phyloP scores from a whole-genome alignment of 345 rosid species.

The Eucalyptus lansdowneana region DNA sequence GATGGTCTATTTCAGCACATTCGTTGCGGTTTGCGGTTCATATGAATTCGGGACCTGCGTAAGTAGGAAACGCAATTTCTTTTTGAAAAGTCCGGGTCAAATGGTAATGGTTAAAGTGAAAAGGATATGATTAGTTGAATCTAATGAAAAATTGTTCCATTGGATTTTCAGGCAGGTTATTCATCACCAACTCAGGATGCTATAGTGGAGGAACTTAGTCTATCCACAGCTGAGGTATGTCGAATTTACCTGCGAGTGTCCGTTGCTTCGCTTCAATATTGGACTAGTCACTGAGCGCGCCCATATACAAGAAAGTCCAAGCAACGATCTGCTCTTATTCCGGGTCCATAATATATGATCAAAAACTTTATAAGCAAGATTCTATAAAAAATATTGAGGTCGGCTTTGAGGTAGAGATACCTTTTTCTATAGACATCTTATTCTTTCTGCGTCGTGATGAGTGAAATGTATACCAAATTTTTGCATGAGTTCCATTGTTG shows the following conservation, averaged over 20 bases:
- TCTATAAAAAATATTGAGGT: neutral
- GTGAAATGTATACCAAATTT: neutral
- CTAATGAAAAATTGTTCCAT: neutral
- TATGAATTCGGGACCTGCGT: slow-evolving; percentile 57
- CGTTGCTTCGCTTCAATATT: neutral
- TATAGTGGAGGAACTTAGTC: slow-evolving; percentile 55
- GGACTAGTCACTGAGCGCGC: neutral
- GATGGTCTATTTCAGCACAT: slow-evolving; percentile 78
- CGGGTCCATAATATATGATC: neutral
- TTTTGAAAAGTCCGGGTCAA: neutral
- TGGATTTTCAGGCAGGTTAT: slow-evolving; percentile 57
- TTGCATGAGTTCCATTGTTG: neutral
- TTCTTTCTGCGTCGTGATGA: neutral
- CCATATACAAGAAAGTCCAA: neutral
- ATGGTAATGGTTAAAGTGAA: neutral
- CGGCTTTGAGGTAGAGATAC: neutral
- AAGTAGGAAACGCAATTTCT: neutral
- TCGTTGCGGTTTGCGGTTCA: slow-evolving; percentile 78
- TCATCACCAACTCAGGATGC: slow-evolving; percentile 89
- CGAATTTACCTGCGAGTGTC: neutral
- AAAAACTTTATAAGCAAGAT: neutral
- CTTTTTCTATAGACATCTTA: neutral
- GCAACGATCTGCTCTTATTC: neutral
- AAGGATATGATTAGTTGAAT: neutral
- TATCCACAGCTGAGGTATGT: slow-evolving; percentile 53